Evolutionary conservation across 805 yeast genomes (phyloP).

Genomic region (Starmerella bacillaris): DNA sequence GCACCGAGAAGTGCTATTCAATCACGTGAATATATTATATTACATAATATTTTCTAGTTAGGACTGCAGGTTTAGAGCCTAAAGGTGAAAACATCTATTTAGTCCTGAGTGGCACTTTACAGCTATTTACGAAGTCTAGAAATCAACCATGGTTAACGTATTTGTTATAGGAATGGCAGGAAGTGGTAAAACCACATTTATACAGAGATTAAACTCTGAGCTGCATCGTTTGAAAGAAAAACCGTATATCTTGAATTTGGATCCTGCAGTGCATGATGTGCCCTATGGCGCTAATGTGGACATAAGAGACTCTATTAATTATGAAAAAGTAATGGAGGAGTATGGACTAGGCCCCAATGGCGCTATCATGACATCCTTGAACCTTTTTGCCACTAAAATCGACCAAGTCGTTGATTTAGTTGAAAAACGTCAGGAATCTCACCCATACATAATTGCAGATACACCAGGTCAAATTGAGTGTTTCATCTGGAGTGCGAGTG

Average conservation of each 20-base stretch:
- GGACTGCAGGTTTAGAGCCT: no score
- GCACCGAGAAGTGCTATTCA: no score
- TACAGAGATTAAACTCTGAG: constrained; percentile 86
- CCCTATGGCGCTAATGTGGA: constrained; percentile 92
- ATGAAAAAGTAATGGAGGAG: constrained; percentile 90
- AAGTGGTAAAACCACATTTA: constrained; percentile 92
- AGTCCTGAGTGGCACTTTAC: no score
- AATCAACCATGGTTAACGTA: constrained; percentile 12
- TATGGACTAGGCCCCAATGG: constrained; percentile 93
- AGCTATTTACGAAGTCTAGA: no score
- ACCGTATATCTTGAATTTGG: constrained; percentile 85
- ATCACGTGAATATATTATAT: no score
- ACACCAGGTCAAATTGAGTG: constrained; percentile 99
- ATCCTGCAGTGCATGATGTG: constrained; percentile 88
- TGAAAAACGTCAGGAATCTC: constrained; percentile 46
- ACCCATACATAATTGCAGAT: constrained; percentile 65
- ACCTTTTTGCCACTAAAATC: constrained; percentile 81
- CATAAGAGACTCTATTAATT: constrained; percentile 87
- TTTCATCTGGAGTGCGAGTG: constrained; percentile 96
- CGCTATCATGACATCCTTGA: constrained; percentile 88
- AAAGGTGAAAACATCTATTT: no score
- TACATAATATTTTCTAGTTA: no score
- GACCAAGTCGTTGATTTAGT: constrained; percentile 82
- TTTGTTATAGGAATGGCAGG: constrained; percentile 43
- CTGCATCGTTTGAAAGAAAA: constrained; percentile 42